Percentiles rank a stretch among this genome's conserved stretches.
These are phyloP conservation scores for Aegilops tauschii DNA, from an alignment of 176 grass and related monocot genomes.

Conservation along the genomic window DNA sequence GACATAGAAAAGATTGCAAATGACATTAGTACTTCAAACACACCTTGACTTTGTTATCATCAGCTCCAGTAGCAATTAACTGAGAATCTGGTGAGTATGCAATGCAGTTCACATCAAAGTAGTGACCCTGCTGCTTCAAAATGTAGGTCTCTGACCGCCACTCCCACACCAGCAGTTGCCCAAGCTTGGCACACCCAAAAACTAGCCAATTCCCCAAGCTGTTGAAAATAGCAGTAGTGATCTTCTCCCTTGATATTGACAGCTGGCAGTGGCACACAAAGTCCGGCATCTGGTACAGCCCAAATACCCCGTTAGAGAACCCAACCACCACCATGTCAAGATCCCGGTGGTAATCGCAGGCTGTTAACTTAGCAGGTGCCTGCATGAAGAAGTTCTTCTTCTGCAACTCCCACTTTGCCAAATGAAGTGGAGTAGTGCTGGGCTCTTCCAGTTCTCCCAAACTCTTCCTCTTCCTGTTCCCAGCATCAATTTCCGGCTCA, in stretches of 20 bases:
- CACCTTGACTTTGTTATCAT: constrained; percentile 99
- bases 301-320: constrained; percentile 85
- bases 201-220: constrained; percentile 79
- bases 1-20: background rate
- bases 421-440: constrained; percentile 40
- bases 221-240: constrained; percentile 91
- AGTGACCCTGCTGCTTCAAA: constrained; percentile 95
- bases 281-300: constrained; percentile 96
- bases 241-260: constrained; percentile 90
- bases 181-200: constrained; percentile 94
- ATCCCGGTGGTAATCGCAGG: constrained; percentile 86
- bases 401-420: constrained; percentile 59
- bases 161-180: constrained; percentile 92
- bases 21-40: background rate
- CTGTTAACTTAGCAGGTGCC: constrained; percentile 63
- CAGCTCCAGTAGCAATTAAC: constrained; percentile 90
- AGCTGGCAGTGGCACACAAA: constrained; percentile 89
- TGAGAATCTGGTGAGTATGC: constrained; percentile 96
- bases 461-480: constrained; percentile 51
- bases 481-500: constrained; percentile 31
- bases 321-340: constrained; percentile 92
- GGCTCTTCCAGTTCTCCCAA: constrained; percentile 39
- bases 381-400: constrained; percentile 96
- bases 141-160: constrained; percentile 95
- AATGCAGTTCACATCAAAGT: constrained; percentile 94